Conservation (phyloP, 1,284 basidiomycete genomes). For the Marasmius sp. region DNA sequence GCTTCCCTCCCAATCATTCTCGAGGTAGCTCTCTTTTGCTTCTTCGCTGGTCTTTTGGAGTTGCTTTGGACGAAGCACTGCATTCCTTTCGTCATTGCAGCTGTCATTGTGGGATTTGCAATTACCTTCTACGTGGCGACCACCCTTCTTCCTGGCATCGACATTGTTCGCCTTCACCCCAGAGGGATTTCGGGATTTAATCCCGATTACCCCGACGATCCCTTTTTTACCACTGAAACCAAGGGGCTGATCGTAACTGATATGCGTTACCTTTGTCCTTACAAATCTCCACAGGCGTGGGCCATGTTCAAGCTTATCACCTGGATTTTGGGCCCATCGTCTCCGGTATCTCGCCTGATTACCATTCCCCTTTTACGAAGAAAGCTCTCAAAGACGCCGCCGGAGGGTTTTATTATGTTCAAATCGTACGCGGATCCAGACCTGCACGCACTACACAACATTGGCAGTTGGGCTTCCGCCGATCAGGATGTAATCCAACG, state of each 20-base stretch:
- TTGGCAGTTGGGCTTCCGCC: neutral
- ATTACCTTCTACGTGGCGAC: neutral
- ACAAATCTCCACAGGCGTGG: slow-evolving; percentile 3
- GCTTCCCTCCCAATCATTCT: slow-evolving; percentile 3
- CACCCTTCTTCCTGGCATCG: neutral
- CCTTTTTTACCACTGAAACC: neutral
- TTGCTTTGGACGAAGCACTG: neutral
- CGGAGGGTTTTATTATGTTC: neutral
- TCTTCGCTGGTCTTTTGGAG: slow-evolving; percentile 4
- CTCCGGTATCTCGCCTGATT: neutral
- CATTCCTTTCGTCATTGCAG: neutral
- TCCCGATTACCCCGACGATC: neutral
- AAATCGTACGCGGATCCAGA: neutral
- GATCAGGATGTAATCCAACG: neutral
- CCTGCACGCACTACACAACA: neutral
- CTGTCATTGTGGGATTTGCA: neutral
- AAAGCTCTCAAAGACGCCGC: neutral
- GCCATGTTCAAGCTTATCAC: neutral
- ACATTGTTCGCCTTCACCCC: neutral
- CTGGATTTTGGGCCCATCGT: neutral
- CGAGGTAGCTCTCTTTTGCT: slow-evolving; percentile 3
- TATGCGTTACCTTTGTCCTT: neutral
- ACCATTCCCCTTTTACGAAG: neutral
- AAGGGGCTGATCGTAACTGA: too few species aligned
- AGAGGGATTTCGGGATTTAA: neutral